phyloP scores from a whole-genome alignment of 192 early-diverging fungal genomes.

The Linnemannia hyalina region DNA sequence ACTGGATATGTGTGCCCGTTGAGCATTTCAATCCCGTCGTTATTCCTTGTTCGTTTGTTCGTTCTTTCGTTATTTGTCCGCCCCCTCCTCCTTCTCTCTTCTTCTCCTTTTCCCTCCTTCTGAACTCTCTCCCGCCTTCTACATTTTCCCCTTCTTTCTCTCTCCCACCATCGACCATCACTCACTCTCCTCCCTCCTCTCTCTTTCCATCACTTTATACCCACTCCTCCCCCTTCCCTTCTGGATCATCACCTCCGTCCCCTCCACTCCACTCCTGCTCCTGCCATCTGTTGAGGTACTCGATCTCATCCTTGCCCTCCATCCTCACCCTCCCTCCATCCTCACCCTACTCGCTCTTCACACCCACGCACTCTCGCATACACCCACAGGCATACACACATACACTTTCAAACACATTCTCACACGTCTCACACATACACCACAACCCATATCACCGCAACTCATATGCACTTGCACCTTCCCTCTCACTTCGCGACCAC shows the following conservation, averaged over 20 bases:
- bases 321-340: not conserved
- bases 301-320: not conserved
- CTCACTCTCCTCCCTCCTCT: not conserved
- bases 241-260: not conserved
- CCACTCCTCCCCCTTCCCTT: not conserved
- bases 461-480: not conserved
- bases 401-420: not conserved
- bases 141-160: not conserved
- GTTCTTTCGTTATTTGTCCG: no score
- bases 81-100: not conserved
- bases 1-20: not conserved
- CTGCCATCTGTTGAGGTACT: not conserved
- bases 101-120: not conserved
- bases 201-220: conserved; percentile 1
- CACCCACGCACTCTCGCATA: not conserved
- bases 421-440: not conserved
- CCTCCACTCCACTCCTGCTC: conserved; percentile 6
- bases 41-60: not conserved
- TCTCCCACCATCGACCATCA: not conserved
- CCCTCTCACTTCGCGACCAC: not conserved
- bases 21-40: conserved; percentile 4
- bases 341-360: not conserved
- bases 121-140: not conserved
- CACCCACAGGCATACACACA: conserved; percentile 4
- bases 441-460: not conserved